phyloP scores from a whole-genome alignment of 2,329 filamentous ascomycete genomes.

The Colletotrichum chrysophilum region DNA sequence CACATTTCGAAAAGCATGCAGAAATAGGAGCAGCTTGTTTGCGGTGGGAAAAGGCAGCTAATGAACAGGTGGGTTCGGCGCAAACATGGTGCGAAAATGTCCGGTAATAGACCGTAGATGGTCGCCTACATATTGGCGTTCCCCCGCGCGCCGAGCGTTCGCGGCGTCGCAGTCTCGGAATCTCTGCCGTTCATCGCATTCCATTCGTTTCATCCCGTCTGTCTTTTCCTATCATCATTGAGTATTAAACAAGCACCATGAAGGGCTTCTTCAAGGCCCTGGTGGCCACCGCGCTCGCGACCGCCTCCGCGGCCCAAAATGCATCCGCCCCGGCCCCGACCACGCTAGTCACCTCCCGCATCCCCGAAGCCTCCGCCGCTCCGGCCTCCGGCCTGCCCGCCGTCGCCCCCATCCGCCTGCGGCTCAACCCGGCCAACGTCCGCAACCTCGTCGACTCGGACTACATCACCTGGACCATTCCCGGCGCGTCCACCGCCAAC shows the following conservation, averaged over 20 bases:
- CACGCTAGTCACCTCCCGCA: background rate
- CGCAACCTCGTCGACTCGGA: conserved; percentile 16
- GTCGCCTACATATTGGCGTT: background rate
- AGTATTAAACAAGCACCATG: background rate
- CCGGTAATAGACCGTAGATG: background rate
- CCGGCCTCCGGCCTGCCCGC: background rate
- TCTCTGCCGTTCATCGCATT: background rate
- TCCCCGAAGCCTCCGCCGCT: background rate
- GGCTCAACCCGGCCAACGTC: conserved; percentile 21
- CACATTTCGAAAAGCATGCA: background rate
- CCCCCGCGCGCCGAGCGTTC: background rate
- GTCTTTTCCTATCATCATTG: background rate
- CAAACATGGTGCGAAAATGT: background rate
- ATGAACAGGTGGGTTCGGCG: background rate
- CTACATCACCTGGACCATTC: conserved; percentile 21
- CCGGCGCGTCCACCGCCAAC: background rate
- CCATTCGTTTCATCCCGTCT: background rate
- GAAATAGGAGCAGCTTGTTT: background rate
- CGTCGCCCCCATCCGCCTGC: conserved; percentile 13
- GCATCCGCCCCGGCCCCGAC: background rate
- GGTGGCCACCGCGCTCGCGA: background rate
- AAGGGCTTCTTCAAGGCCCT: conserved; percentile 6
- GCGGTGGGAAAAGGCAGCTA: background rate
- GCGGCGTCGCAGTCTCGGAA: background rate
- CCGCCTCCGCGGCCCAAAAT: conserved; percentile 1